Percentiles rank a stretch among this genome's conserved stretches.
These are phyloP conservation scores for Fusarium pseudograminearum DNA, from an alignment of 2,329 filamentous ascomycete species.

Conservation along the genomic window DNA sequence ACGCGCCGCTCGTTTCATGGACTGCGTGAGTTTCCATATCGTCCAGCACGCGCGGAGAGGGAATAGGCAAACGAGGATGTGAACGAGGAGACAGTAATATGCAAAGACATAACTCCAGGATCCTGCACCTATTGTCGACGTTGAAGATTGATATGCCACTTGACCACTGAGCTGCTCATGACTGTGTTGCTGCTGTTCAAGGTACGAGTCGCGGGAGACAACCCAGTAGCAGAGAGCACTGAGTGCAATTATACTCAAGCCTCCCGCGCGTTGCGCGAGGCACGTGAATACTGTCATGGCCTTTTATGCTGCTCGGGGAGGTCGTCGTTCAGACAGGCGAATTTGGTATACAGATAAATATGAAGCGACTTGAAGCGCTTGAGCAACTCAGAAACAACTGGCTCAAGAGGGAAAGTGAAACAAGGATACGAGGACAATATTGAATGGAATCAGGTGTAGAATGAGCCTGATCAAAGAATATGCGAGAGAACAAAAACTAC, in stretches of 20 bases:
- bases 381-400: conserved; percentile 11
- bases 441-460: neutral
- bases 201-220: conserved; percentile 62
- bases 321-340: neutral
- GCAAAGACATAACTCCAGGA: conserved; percentile 68
- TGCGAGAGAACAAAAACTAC: conserved; percentile 1
- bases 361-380: neutral
- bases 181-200: conserved; percentile 59
- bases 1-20: conserved; percentile 60
- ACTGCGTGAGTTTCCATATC: conserved; percentile 67
- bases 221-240: conserved; percentile 66
- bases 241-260: conserved; percentile 65
- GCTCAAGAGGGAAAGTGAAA: neutral
- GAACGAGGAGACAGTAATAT: conserved; percentile 74
- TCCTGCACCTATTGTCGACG: conserved; percentile 57
- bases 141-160: conserved; percentile 48
- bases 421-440: neutral
- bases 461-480: neutral
- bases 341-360: neutral
- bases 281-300: conserved; percentile 67
- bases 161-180: conserved; percentile 56
- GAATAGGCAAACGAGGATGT: conserved; percentile 72
- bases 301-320: neutral
- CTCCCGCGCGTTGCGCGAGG: conserved; percentile 66
- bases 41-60: conserved; percentile 72